A percentile compares a stretch with the other conserved stretches of the same genome.
Evolutionary conservation across 23 red algal species (phyloP).

Genomic region (Gracilaria domingensis): DNA sequence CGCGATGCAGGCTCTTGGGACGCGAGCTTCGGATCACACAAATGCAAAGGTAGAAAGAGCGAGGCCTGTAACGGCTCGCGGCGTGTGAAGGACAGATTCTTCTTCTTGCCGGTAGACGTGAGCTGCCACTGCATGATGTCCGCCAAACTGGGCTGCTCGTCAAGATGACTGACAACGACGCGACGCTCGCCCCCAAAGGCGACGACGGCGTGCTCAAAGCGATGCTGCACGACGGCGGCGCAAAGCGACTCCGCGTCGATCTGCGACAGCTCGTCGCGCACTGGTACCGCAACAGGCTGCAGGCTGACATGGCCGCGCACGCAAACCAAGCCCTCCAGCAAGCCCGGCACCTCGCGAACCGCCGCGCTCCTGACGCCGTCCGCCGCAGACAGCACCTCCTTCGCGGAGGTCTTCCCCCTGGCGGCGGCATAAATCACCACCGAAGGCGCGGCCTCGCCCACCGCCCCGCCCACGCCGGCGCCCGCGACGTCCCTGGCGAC

Average conservation of each 20-base stretch:
- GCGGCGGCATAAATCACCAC: not conserved
- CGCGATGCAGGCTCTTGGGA: not conserved
- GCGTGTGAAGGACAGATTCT: not conserved
- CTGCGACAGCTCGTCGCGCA: not conserved
- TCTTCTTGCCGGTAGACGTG: not conserved
- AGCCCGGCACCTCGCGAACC: not conserved
- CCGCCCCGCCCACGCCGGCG: not conserved
- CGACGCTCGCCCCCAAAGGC: not conserved
- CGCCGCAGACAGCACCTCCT: not conserved
- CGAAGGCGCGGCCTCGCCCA: not conserved
- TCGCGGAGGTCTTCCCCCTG: not conserved
- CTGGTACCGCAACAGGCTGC: not conserved
- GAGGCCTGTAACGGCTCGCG: not conserved
- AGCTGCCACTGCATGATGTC: not conserved
- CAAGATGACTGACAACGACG: not conserved
- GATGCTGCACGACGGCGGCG: not conserved
- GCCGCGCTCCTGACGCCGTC: not conserved
- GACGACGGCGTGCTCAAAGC: constrained; percentile 8
- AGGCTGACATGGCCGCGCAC: not conserved
- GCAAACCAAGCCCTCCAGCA: not conserved
- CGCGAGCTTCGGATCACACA: not conserved
- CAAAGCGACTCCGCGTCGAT: not conserved
- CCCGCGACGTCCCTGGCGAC: not conserved
- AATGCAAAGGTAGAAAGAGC: not conserved
- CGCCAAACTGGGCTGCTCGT: not conserved